A percentile compares a stretch with the other conserved stretches of the same genome.
Evolutionary conservation across 1,284 basidiomycete genomes (phyloP).

Genomic region (Cryptococcus maquisensis): DNA sequence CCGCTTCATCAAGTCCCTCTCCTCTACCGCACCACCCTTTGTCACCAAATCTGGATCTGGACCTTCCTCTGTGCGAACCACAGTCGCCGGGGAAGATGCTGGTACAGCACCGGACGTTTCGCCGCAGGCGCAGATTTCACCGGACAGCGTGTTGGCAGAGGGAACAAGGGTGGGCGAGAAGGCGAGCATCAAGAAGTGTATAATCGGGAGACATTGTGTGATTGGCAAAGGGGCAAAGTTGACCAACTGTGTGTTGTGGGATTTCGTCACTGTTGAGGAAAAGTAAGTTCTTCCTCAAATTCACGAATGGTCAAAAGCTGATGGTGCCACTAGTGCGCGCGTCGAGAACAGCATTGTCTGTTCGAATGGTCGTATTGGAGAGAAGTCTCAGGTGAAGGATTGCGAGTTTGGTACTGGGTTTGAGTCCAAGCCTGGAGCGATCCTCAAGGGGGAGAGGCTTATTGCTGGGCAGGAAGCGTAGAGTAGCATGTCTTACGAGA

Average conservation of each 20-base stretch:
- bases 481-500: background rate
- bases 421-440: conserved; percentile 65
- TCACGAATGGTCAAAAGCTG: conserved; percentile 1
- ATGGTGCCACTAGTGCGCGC: conserved; percentile 61
- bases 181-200: conserved; percentile 77
- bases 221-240: conserved; percentile 85
- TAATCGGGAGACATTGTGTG: conserved; percentile 81
- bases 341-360: conserved; percentile 86
- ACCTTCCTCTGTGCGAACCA: background rate
- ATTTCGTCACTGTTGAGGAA: conserved; percentile 73
- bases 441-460: conserved; percentile 62
- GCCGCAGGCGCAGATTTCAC: conserved; percentile 74
- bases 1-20: conserved; percentile 29
- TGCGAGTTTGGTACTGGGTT: conserved; percentile 87
- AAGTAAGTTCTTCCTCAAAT: conserved; percentile 23
- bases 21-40: background rate
- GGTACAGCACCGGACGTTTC: conserved; percentile 44
- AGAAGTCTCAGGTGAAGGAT: conserved; percentile 70
- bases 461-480: conserved; percentile 47
- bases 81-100: conserved; percentile 26
- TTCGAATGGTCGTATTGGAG: conserved; percentile 72
- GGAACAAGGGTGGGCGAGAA: conserved; percentile 79
- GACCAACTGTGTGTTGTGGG: conserved; percentile 79
- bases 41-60: background rate
- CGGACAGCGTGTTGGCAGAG: conserved; percentile 76